Base-by-base conservation (phyloP, 768 basidiomycete genomes). In the Mycena vulgaris region DNA sequence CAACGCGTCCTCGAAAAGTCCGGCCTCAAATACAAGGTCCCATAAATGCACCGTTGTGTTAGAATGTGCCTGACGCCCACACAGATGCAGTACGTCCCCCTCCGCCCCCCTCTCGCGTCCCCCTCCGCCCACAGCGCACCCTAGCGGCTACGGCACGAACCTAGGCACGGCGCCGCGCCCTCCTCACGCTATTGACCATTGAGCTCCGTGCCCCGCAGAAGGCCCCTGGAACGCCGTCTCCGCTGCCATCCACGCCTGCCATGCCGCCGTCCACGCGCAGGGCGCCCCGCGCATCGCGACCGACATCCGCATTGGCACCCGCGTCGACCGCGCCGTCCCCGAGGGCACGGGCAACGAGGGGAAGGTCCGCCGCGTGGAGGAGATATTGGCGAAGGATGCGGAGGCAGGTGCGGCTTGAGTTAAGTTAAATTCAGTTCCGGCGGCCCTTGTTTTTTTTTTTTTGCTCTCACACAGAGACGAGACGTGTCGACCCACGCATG, bases 141-240 rank as follows among this genome's bases (percentile, higher is more conserved):
- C n/a, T n/a, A 95, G 95, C 75, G 95, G 95, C 7, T 98, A 97
- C 76, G 96, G 96, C 25, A 98, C 97, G 1, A 97, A 97, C 78
- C 75, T 97, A 45, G 95, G 94, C 88, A 73, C 49, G n/a, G n/a
- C n/a, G 82, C 76, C 23, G 19, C 23, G 48, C 42, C 27, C 25
- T 55, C 21, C 48, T 53, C 28, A 57, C n/a, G 21, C 23, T 19
- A 31, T 3, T 16, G 3, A 16, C 39, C 10, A 39, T 16, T 16
- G 10, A 8, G 17, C 30, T 33, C 5, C n/a, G 4, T 19, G 13
- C 13, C 53, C 57, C 35, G 61, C 62, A 88, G 94, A 97, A 80
- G 96, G 96, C 6, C 92, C 94, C 0, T 98, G 95, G 95, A 85
- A 87, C 27, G 83, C 89, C 58, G 97, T 99, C 45, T 91, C 88